Conservation (phyloP, 768 basidiomycete species). For the Mycena latifolia region DNA sequence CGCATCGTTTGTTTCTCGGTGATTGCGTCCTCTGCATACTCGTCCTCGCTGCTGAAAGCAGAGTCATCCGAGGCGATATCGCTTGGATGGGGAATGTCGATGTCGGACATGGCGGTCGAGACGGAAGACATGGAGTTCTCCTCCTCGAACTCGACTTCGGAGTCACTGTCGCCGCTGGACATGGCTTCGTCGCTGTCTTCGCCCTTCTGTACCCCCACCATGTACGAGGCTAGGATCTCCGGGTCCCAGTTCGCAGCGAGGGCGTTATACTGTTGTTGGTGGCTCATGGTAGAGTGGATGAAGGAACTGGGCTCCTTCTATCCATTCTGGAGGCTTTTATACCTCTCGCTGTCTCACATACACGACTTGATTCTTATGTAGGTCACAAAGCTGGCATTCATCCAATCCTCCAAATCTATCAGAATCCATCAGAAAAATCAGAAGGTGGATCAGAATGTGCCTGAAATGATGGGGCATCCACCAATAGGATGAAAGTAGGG, state of each 20-base stretch:
- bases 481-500: constrained; percentile 32
- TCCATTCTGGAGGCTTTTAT: constrained; percentile 23
- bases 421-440: constrained; percentile 34
- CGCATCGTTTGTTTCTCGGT: constrained; percentile 29
- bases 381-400: neutral
- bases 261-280: constrained; percentile 17
- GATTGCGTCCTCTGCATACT: constrained; percentile 27
- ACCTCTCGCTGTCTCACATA: constrained; percentile 2
- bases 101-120: constrained; percentile 24
- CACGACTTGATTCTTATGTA: neutral
- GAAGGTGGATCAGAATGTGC: constrained; percentile 31
- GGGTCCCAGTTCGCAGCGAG: constrained; percentile 38
- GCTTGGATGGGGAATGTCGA: constrained; percentile 25
- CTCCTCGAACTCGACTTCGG: constrained; percentile 33
- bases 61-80: constrained; percentile 33
- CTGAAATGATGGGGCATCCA: constrained; percentile 18
- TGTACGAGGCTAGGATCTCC: constrained; percentile 30
- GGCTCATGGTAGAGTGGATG: constrained; percentile 16
- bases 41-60: constrained; percentile 39
- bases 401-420: neutral
- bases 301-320: neutral
- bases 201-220: constrained; percentile 22
- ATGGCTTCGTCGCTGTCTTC: constrained; percentile 35
- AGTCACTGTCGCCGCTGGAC: constrained; percentile 34
- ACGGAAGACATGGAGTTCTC: constrained; percentile 21